A percentile compares a stretch with the other conserved stretches of the same genome.
These are phyloP conservation scores for Lumnitzera racemosa DNA, from an alignment of 345 rosid genomes.

Conservation along the genomic window DNA sequence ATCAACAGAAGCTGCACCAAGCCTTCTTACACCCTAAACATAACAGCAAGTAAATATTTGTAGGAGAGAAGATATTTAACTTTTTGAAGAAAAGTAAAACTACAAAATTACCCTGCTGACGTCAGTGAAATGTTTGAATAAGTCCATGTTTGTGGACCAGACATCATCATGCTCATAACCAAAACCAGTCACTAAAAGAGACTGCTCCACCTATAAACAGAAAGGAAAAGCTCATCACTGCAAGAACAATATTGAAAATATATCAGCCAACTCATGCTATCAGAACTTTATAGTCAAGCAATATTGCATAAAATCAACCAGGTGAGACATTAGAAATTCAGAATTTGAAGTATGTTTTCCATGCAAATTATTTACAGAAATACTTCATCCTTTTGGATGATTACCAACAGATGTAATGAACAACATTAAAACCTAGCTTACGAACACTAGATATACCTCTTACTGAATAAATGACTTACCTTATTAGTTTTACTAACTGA, in stretches of 20 bases:
- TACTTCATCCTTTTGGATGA: not conserved
- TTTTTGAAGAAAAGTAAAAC: not conserved
- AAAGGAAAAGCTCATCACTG: not conserved
- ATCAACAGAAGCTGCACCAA: conserved; percentile 98
- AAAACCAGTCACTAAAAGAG: conserved; percentile 94
- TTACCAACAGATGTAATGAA: not conserved
- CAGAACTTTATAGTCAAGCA: no score
- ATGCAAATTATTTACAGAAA: not conserved
- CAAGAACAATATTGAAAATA: not conserved
- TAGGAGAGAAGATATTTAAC: no score
- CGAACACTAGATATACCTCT: not conserved
- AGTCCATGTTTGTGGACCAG: conserved; percentile 78
- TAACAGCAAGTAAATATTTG: not conserved
- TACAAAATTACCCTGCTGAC: conserved; percentile 57
- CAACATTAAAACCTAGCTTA: not conserved
- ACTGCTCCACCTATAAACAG: conserved; percentile 62
- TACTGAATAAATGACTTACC: conserved; percentile 28
- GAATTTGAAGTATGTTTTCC: not conserved
- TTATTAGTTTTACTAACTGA: conserved; percentile 62
- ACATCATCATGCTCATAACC: conserved; percentile 97
- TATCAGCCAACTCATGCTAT: not conserved
- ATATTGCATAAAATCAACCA: no score
- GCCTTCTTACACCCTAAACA: conserved; percentile 80
- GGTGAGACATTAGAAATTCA: not conserved
- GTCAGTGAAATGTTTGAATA: conserved; percentile 94